phyloP scores from a whole-genome alignment of 805 yeast species.

The Blastobotrys parvus region DNA sequence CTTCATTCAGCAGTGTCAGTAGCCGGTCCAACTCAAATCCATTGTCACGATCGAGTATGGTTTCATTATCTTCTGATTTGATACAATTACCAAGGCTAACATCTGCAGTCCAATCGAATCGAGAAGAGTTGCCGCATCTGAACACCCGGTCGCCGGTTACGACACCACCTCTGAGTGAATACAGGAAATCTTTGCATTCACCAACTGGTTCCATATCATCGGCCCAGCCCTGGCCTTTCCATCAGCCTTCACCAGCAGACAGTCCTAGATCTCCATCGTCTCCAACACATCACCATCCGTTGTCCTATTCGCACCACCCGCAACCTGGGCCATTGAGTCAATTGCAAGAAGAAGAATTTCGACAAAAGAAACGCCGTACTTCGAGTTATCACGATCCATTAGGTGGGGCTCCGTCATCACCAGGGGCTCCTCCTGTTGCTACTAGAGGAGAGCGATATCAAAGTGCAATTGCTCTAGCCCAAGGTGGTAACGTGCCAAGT shows the following conservation, averaged over 20 bases:
- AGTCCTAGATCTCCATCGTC: neutral
- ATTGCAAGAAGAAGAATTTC: neutral
- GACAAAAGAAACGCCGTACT: constrained; percentile 17
- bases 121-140: neutral
- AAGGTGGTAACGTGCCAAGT: neutral
- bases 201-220: neutral
- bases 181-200: neutral
- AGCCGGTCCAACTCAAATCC: neutral
- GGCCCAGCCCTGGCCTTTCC: neutral
- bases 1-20: neutral
- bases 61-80: neutral
- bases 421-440: too few species aligned
- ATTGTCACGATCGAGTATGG: neutral
- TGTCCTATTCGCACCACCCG: neutral
- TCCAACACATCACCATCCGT: neutral
- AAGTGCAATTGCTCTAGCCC: constrained; percentile 12
- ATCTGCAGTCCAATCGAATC: neutral
- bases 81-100: too few species aligned
- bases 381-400: constrained; percentile 20
- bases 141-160: neutral
- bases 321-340: constrained; percentile 1
- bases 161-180: constrained; percentile 1
- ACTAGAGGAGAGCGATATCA: constrained; percentile 15
- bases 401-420: constrained; percentile 5
- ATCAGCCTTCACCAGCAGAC: neutral